Conservation (phyloP, 2,329 filamentous ascomycete genomes). For the Calonectria hongkongensis region DNA sequence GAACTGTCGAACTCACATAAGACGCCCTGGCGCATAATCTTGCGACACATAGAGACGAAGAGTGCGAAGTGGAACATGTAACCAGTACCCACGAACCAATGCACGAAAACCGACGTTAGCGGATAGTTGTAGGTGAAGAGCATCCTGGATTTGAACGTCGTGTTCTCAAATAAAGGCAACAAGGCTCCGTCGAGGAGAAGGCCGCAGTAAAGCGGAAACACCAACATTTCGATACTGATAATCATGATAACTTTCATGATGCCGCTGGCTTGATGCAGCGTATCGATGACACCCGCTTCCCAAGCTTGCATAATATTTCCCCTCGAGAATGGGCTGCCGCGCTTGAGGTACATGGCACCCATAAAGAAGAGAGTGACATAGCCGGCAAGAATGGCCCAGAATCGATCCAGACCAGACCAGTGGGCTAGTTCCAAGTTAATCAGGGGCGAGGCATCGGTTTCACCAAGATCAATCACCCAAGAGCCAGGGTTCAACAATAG, state of each 20-base stretch:
- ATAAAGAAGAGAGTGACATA: constrained; percentile 85
- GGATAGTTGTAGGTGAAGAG: constrained; percentile 87
- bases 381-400: constrained; percentile 85
- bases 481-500: constrained; percentile 68
- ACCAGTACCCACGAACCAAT: constrained; percentile 98
- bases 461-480: constrained; percentile 76
- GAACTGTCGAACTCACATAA: constrained; percentile 79
- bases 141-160: constrained; percentile 85
- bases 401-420: constrained; percentile 80
- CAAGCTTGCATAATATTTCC: constrained; percentile 74
- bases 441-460: constrained; percentile 60
- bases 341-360: constrained; percentile 86
- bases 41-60: constrained; percentile 99
- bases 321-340: constrained; percentile 80
- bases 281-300: constrained; percentile 88
- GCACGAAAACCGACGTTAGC: constrained; percentile 93
- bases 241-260: constrained; percentile 99
- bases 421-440: constrained; percentile 77
- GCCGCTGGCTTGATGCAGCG: constrained; percentile 93
- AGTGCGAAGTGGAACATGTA: constrained; percentile 99
- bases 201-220: constrained; percentile 97
- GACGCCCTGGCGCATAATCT: constrained; percentile 96
- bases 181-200: constrained; percentile 91
- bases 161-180: constrained; percentile 89
- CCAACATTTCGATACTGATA: constrained; percentile 99